Evolutionary conservation across 2,329 filamentous ascomycete species (phyloP), one percentile per base, ranked within the genome.

Genomic region (Aspergillus bombycis): DNA sequence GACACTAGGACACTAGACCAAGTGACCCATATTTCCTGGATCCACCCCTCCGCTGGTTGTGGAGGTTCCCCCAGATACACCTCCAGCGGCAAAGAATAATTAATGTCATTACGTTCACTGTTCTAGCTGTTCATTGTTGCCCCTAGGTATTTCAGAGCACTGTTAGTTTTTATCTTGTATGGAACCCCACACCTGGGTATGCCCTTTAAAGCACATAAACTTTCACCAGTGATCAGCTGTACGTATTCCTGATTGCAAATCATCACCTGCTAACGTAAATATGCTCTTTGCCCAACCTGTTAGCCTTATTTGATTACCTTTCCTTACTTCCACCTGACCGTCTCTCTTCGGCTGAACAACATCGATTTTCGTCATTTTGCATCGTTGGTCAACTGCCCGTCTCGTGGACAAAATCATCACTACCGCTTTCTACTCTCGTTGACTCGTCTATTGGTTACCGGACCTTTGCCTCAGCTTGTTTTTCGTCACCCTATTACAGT

Each of bases 341-440:
- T 62, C 62, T 57, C 43, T 57, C 61, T 16, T 65, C 26, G 63
- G 62, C 62, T 60, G 57, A 52, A 66, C 56, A 59, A 36, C 55
- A 57, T 62, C 58, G 38, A 66, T 53, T 57, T 59, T 58, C 63
- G 67, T 70, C 67, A 68, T 67, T 62, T 63, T 68, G 65, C 66
- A 64, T 68, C 48, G 63, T 61, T 64, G 62, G 65, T 62, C 65
- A 53, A 58, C 50, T 34, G 21, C 45, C 60, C 65, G 67, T 67
- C 70, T 66, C 65, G 66, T 71, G 69, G 69, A 63, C 63, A 53
- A 53, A 58, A 58, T 52, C 62, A 60, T 59, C 58, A 64, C 28
- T 53, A 50, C 64, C 57, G 61, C 65, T 67, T 58, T 66, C 67
- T 63, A 23, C 43, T 58, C 62, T 57, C 53, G 61, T 65, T 57